Evolutionary conservation across 257 asterid genomes (phyloP).

Genomic region (Ilex asprella): DNA sequence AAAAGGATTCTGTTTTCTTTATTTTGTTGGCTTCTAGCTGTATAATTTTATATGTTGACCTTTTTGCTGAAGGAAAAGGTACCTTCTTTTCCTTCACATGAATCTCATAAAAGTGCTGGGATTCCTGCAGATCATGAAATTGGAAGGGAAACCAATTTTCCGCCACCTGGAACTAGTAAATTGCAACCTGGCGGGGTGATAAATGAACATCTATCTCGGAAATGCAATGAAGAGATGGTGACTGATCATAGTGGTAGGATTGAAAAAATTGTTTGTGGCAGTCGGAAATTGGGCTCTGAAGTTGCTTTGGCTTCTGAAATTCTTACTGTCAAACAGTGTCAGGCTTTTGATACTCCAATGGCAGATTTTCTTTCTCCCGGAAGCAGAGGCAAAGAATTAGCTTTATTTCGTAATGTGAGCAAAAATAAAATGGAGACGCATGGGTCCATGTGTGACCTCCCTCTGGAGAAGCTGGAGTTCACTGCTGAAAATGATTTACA

Average conservation of each 20-base stretch:
- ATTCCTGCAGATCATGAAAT: constrained; percentile 26
- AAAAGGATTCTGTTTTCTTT: no score
- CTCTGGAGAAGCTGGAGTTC: constrained; percentile 25
- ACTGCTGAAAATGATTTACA: constrained; percentile 37
- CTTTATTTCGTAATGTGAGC: constrained; percentile 17
- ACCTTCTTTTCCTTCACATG: not conserved
- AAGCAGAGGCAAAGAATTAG: constrained; percentile 28
- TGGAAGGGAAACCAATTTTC: constrained; percentile 3
- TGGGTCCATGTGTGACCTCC: not conserved
- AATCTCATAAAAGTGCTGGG: constrained; percentile 1
- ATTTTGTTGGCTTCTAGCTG: not conserved
- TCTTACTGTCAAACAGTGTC: constrained; percentile 13
- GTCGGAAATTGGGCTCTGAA: constrained; percentile 8
- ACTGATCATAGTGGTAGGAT: constrained; percentile 4
- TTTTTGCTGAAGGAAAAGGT: not conserved
- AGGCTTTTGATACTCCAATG: constrained; percentile 15
- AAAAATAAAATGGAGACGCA: constrained; percentile 7
- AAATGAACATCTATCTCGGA: constrained; percentile 13
- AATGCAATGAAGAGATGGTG: constrained; percentile 11
- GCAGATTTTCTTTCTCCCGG: constrained; percentile 7
- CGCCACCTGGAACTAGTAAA: constrained; percentile 5
- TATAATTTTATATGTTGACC: not conserved
- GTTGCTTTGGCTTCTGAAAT: constrained; percentile 16
- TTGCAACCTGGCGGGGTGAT: constrained; percentile 13
- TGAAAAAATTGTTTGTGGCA: constrained; percentile 7